Conservation (phyloP, 306 rosid species). For the Cyclanthera cordifolia region DNA sequence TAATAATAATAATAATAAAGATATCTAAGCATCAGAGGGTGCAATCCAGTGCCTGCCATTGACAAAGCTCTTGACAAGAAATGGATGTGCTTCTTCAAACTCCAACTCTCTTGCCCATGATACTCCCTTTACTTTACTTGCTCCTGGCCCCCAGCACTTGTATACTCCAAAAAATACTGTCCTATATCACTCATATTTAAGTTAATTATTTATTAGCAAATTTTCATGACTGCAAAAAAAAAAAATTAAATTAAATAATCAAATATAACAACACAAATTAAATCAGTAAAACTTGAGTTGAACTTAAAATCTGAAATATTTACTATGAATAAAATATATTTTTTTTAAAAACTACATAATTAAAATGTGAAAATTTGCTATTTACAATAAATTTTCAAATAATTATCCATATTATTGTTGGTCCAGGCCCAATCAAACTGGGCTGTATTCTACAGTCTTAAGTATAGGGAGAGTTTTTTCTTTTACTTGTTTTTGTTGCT, state of each 20-base stretch:
- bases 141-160: slow-evolving; percentile 84
- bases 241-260: too few species aligned
- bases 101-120: slow-evolving; percentile 61
- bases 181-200: slow-evolving; percentile 23
- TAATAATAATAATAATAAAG: neutral
- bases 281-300: too few species aligned
- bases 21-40: slow-evolving; percentile 46
- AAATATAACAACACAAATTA: too few species aligned
- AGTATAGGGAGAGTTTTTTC: neutral
- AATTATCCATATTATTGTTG: too few species aligned
- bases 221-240: too few species aligned
- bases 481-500: slow-evolving; percentile 41
- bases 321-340: too few species aligned
- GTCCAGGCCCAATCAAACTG: neutral
- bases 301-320: too few species aligned
- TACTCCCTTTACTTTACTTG: slow-evolving; percentile 35
- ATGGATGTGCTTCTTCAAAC: slow-evolving; percentile 57
- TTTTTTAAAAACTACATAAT: too few species aligned
- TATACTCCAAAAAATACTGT: slow-evolving; percentile 65
- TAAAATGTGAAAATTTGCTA: too few species aligned
- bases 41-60: slow-evolving; percentile 91
- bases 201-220: too few species aligned
- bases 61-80: slow-evolving; percentile 67
- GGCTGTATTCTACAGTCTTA: neutral
- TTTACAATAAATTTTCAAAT: too few species aligned